These are phyloP conservation scores for Mycotypha africana DNA, from an alignment of 371 early-diverging fungal genomes.

Conservation along the genomic window DNA sequence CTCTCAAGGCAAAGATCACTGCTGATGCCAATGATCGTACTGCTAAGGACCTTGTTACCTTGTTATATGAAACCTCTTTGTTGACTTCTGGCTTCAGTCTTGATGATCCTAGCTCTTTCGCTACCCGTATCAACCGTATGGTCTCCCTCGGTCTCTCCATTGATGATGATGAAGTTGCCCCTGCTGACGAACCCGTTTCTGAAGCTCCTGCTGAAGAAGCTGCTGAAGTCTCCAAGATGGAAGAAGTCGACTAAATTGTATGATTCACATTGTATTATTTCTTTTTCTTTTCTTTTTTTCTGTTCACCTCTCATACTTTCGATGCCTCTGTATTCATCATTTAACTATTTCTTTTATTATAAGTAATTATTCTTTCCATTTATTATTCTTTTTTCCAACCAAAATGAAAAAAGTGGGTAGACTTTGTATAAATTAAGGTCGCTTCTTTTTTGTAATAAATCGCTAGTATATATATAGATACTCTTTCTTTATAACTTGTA, in stretches of 20 bases:
- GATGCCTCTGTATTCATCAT: too few relatives aligned
- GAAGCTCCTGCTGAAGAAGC: slow-evolving; percentile 57
- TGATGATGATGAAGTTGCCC: slow-evolving; percentile 67
- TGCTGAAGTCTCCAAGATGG: slow-evolving; percentile 90
- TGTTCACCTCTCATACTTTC: too few relatives aligned
- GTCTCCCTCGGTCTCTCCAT: slow-evolving; percentile 95
- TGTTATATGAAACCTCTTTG: slow-evolving; percentile 93
- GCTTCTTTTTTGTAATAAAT: too few relatives aligned
- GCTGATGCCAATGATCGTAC: slow-evolving; percentile 95
- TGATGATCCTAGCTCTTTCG: slow-evolving; percentile 91
- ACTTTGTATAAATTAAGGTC: too few relatives aligned
- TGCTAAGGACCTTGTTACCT: slow-evolving; percentile 90
- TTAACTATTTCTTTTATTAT: too few relatives aligned
- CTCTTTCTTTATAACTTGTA: too few relatives aligned
- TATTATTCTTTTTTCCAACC: too few relatives aligned
- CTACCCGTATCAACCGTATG: slow-evolving; percentile 97
- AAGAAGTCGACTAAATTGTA: slow-evolving; percentile 88
- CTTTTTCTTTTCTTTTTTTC: too few relatives aligned
- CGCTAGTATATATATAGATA: too few relatives aligned
- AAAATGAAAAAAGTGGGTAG: too few relatives aligned
- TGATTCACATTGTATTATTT: background rate
- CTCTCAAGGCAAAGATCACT: slow-evolving; percentile 83
- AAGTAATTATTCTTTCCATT: too few relatives aligned
- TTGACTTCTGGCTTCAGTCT: slow-evolving; percentile 96
- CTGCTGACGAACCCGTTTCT: slow-evolving; percentile 41